Evolutionary conservation across 495 filamentous ascomycete species (phyloP).

Genomic region (Delitschia confertaspora): DNA sequence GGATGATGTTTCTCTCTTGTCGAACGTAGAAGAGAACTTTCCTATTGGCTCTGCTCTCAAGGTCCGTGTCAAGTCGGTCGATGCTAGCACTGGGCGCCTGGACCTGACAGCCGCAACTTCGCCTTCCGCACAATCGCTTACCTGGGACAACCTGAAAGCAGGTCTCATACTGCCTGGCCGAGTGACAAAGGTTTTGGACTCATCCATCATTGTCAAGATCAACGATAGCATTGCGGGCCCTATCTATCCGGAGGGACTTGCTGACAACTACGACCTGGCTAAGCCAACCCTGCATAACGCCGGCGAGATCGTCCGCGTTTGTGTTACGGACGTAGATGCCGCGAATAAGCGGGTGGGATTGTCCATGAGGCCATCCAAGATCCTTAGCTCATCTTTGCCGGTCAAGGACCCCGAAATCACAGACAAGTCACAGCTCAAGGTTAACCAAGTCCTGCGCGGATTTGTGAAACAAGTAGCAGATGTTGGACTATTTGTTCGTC

Average conservation of each 20-base stretch:
- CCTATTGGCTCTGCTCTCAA: constrained; percentile 78
- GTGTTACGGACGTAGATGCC: constrained; percentile 67
- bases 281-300: constrained; percentile 62
- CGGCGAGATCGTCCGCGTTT: constrained; percentile 79
- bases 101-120: constrained; percentile 68
- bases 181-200: constrained; percentile 79
- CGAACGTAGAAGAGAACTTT: constrained; percentile 71
- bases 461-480: constrained; percentile 83
- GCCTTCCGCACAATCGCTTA: constrained; percentile 45
- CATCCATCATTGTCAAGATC: constrained; percentile 73
- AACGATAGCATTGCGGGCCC: constrained; percentile 65
- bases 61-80: constrained; percentile 66
- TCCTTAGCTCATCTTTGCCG: constrained; percentile 75
- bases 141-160: constrained; percentile 57
- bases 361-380: constrained; percentile 76
- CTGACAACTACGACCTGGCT: constrained; percentile 71
- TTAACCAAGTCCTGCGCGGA: constrained; percentile 74
- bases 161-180: constrained; percentile 75
- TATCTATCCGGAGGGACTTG: constrained; percentile 66
- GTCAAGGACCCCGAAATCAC: constrained; percentile 74
- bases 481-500: constrained; percentile 71
- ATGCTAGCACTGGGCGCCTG: constrained; percentile 61
- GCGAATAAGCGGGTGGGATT: constrained; percentile 74
- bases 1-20: constrained; percentile 68
- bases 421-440: constrained; percentile 57